Evolutionary conservation across 371 early-diverging fungal genomes (phyloP).

Genomic region (Mucor irregularis): DNA sequence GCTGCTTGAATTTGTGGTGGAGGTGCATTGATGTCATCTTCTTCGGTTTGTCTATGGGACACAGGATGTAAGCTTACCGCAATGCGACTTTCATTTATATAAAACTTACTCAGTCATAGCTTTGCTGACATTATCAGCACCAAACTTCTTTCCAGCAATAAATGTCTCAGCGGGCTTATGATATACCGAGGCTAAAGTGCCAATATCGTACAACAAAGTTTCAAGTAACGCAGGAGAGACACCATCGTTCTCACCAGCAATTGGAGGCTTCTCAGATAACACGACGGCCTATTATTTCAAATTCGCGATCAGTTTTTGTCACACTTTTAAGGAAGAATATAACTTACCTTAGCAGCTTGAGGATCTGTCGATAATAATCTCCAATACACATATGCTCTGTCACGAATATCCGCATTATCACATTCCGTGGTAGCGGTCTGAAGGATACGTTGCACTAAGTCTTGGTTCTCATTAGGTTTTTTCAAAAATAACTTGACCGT

Average conservation of each 20-base stretch:
- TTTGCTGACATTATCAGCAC: conserved; percentile 59
- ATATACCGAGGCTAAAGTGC: conserved; percentile 89
- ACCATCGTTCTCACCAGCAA: conserved; percentile 80
- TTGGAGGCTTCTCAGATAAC: conserved; percentile 91
- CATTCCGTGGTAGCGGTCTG: conserved; percentile 87
- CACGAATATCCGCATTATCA: conserved; percentile 95
- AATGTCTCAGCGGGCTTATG: conserved; percentile 88
- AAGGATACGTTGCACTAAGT: conserved; percentile 82
- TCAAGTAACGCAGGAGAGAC: conserved; percentile 83
- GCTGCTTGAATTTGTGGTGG: conserved; percentile 53
- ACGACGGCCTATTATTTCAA: conserved; percentile 53
- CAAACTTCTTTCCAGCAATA: conserved; percentile 66
- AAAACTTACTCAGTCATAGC: conserved; percentile 52
- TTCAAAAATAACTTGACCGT: conserved; percentile 91
- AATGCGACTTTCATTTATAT: too few species aligned
- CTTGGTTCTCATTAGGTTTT: conserved; percentile 86
- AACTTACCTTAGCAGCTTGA: conserved; percentile 67
- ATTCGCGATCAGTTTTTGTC: neutral
- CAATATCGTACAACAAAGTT: conserved; percentile 85
- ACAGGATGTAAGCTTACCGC: too few species aligned
- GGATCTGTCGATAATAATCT: conserved; percentile 93
- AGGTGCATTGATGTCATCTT: conserved; percentile 57
- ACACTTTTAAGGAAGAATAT: neutral
- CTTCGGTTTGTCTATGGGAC: conserved; percentile 42
- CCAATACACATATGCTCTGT: conserved; percentile 97